phyloP scores from a whole-genome alignment of 2,329 filamentous ascomycete genomes.

The Microdochium trichocladiopsis region DNA sequence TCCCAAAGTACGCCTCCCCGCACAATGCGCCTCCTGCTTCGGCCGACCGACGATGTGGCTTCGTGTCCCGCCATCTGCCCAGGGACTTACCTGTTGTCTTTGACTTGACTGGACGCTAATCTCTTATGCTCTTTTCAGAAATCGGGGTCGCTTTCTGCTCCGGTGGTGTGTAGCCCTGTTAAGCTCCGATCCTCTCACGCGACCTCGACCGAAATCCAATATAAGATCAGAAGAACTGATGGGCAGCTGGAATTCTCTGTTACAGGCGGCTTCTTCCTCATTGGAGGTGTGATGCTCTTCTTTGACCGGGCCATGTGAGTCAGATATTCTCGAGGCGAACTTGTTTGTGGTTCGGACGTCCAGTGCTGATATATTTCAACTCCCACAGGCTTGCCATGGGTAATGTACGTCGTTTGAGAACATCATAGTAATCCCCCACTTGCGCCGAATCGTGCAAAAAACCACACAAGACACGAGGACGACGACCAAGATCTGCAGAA shows the following conservation, averaged over 20 bases:
- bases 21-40: too few relatives aligned
- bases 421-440: too few relatives aligned
- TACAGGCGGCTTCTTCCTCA: slow-evolving; percentile 85
- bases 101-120: slow-evolving; percentile 1
- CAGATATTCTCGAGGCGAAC: background rate
- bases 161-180: slow-evolving; percentile 65
- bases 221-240: slow-evolving; percentile 10
- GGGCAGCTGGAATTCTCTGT: slow-evolving; percentile 5
- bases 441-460: too few relatives aligned
- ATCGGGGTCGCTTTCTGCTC: slow-evolving; percentile 97
- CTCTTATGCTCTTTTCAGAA: slow-evolving; percentile 51
- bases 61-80: too few relatives aligned
- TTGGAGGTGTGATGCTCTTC: slow-evolving; percentile 92
- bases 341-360: background rate
- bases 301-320: slow-evolving; percentile 93
- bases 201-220: background rate
- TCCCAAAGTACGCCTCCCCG: slow-evolving; percentile 70
- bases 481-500: too few relatives aligned
- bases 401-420: slow-evolving; percentile 63
- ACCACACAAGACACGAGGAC: too few relatives aligned
- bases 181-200: slow-evolving; percentile 6
- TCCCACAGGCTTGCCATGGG: slow-evolving; percentile 82
- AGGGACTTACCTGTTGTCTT: too few relatives aligned
- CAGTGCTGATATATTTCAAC: background rate
- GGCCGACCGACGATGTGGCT: too few relatives aligned